Evolutionary conservation across 768 basidiomycete species (phyloP).

Genomic region (Boletus sp.): DNA sequence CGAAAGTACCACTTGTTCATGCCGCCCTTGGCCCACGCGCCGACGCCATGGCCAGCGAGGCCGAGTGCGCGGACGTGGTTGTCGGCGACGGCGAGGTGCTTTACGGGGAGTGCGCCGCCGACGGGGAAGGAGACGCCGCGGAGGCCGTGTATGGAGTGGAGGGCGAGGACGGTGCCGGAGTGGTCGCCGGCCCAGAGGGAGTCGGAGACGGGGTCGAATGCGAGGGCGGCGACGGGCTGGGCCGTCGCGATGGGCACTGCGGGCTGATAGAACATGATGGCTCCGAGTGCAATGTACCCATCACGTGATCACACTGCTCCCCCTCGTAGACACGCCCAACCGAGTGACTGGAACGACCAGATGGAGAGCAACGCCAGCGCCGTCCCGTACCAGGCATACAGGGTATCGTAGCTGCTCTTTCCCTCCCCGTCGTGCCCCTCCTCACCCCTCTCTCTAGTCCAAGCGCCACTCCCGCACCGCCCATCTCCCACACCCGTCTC

Average conservation of each 20-base stretch:
- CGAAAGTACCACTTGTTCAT: slow-evolving; percentile 78
- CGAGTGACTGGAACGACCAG: no score
- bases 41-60: slow-evolving; percentile 59
- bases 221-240: slow-evolving; percentile 68
- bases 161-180: slow-evolving; percentile 64
- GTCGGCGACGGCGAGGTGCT: slow-evolving; percentile 75
- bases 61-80: slow-evolving; percentile 69
- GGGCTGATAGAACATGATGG: slow-evolving; percentile 19
- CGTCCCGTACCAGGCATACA: slow-evolving; percentile 53
- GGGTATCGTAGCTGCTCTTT: slow-evolving; percentile 23
- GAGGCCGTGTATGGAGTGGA: slow-evolving; percentile 58
- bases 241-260: slow-evolving; percentile 12
- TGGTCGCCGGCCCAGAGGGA: slow-evolving; percentile 82
- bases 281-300: no score
- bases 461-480: slow-evolving; percentile 45
- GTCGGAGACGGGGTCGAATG: slow-evolving; percentile 90
- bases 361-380: slow-evolving; percentile 18
- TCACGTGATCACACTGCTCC: no score
- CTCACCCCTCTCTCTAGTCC: slow-evolving; percentile 31
- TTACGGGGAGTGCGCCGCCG: slow-evolving; percentile 64
- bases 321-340: no score
- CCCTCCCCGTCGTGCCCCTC: no score
- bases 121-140: slow-evolving; percentile 74
- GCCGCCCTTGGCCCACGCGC: slow-evolving; percentile 82
- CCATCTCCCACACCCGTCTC: slow-evolving; percentile 27